Evolutionary conservation across 768 basidiomycete species (phyloP).

Genomic region (Ramaria sp.): DNA sequence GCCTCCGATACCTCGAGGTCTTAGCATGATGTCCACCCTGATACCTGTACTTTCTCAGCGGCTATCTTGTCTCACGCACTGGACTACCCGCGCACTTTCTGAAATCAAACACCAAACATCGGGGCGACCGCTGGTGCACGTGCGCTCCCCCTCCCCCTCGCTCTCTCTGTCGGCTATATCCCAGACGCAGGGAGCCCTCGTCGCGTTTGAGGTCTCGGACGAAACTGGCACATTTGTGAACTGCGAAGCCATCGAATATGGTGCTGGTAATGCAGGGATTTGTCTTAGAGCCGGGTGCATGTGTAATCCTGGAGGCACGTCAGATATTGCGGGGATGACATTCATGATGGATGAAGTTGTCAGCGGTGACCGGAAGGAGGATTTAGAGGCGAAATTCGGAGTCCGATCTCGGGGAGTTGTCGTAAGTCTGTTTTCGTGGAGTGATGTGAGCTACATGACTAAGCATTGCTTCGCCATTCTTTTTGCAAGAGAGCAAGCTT

Average conservation of each 20-base stretch:
- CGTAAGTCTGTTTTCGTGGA: neutral
- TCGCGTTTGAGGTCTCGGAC: constrained; percentile 22
- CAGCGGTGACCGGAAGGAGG: constrained; percentile 46
- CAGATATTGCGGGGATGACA: constrained; percentile 56
- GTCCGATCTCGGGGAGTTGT: constrained; percentile 51
- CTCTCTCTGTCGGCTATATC: constrained; percentile 53
- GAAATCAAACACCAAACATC: constrained; percentile 50
- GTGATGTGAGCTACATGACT: neutral
- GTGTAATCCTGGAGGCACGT: constrained; percentile 80
- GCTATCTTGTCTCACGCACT: constrained; percentile 56
- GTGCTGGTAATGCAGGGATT: constrained; percentile 51
- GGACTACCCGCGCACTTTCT: constrained; percentile 44
- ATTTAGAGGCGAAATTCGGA: constrained; percentile 51
- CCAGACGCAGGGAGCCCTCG: constrained; percentile 41
- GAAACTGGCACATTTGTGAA: constrained; percentile 50
- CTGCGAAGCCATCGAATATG: constrained; percentile 54
- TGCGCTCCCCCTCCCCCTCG: constrained; percentile 53
- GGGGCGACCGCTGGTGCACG: constrained; percentile 49
- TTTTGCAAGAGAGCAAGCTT: constrained; percentile 33
- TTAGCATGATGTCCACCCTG: constrained; percentile 68
- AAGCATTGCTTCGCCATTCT: neutral
- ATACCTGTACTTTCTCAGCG: constrained; percentile 70
- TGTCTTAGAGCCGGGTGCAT: constrained; percentile 79
- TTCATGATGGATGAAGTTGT: constrained; percentile 52
- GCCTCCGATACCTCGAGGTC: constrained; percentile 68